A percentile compares a stretch with the other conserved stretches of the same genome.
These are phyloP conservation scores for Phanerochaete carnosa DNA, from an alignment of 768 basidiomycete genomes.

Conservation along the genomic window DNA sequence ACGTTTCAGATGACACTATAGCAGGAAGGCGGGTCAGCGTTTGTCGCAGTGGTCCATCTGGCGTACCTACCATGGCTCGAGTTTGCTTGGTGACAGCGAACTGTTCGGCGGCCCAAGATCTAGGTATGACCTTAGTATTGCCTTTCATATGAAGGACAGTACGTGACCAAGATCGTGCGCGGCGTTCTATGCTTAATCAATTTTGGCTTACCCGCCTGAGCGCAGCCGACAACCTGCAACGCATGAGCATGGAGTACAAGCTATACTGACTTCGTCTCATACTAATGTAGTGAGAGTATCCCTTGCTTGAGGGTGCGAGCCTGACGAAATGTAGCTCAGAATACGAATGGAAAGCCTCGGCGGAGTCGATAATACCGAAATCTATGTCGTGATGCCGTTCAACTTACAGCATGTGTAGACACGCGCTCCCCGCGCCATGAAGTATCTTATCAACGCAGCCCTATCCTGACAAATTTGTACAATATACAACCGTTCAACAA, in stretches of 20 bases:
- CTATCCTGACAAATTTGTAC: too few relatives aligned
- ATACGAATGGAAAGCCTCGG: slow-evolving; percentile 7
- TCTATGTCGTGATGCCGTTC: too few relatives aligned
- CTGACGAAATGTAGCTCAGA: not conserved
- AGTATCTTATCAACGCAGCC: too few relatives aligned
- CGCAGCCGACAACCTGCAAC: slow-evolving; percentile 11
- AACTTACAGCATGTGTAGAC: too few relatives aligned
- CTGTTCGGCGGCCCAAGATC: slow-evolving; percentile 28
- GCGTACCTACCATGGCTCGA: slow-evolving; percentile 43
- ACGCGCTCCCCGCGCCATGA: too few relatives aligned
- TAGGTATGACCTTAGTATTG: slow-evolving; percentile 25
- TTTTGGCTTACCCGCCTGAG: not conserved
- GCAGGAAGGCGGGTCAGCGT: too few relatives aligned
- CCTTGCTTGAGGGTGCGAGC: not conserved
- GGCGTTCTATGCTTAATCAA: not conserved
- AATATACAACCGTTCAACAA: too few relatives aligned
- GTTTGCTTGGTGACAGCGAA: slow-evolving; percentile 49
- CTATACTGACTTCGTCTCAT: slow-evolving; percentile 3
- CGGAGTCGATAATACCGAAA: slow-evolving; percentile 18
- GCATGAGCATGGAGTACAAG: not conserved
- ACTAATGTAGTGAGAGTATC: too few relatives aligned
- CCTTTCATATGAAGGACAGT: slow-evolving; percentile 33
- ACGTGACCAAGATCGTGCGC: slow-evolving; percentile 9
- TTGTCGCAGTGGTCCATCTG: too few relatives aligned
- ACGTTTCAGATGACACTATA: too few relatives aligned